Evolutionary conservation across 2,329 filamentous ascomycete species (phyloP).

Genomic region (Aspergillus neoniger): DNA sequence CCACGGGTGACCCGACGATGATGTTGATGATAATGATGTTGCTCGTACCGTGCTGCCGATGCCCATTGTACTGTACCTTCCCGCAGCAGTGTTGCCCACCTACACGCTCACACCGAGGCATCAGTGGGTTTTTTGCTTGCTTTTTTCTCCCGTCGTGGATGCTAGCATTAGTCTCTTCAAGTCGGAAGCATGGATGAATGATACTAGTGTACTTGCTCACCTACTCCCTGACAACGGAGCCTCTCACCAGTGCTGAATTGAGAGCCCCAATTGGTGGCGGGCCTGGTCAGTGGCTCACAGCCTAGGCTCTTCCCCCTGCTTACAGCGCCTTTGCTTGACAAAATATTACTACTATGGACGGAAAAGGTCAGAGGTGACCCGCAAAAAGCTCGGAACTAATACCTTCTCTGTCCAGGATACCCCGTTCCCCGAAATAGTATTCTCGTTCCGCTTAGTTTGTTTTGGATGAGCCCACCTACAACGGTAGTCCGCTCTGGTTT

Average conservation of each 20-base stretch:
- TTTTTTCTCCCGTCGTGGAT: background rate
- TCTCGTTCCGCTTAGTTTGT: slow-evolving; percentile 20
- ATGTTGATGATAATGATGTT: background rate
- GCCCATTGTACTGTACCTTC: background rate
- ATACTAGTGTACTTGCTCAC: background rate
- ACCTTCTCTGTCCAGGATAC: slow-evolving; percentile 15
- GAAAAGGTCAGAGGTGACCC: slow-evolving; percentile 11
- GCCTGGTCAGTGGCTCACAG: slow-evolving; percentile 6
- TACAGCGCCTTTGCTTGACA: background rate
- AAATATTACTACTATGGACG: background rate
- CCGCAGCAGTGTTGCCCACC: background rate
- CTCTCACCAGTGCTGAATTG: background rate
- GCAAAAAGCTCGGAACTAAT: slow-evolving; percentile 18
- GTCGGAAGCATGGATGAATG: background rate
- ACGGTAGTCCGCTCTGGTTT: slow-evolving; percentile 19
- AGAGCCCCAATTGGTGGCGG: slow-evolving; percentile 1
- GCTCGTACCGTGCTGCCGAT: background rate
- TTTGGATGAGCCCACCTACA: slow-evolving; percentile 25
- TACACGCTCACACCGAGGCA: background rate
- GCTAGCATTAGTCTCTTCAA: background rate
- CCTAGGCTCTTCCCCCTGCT: slow-evolving; percentile 6
- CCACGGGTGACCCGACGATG: slow-evolving; percentile 6
- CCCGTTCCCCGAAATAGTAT: slow-evolving; percentile 29
- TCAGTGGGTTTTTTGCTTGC: background rate
- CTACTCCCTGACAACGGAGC: slow-evolving; percentile 8